Evolutionary conservation across 2,329 filamentous ascomycete species (phyloP), one percentile per base, ranked within the genome.

Genomic region (Aspergillus quadrilineatus): DNA sequence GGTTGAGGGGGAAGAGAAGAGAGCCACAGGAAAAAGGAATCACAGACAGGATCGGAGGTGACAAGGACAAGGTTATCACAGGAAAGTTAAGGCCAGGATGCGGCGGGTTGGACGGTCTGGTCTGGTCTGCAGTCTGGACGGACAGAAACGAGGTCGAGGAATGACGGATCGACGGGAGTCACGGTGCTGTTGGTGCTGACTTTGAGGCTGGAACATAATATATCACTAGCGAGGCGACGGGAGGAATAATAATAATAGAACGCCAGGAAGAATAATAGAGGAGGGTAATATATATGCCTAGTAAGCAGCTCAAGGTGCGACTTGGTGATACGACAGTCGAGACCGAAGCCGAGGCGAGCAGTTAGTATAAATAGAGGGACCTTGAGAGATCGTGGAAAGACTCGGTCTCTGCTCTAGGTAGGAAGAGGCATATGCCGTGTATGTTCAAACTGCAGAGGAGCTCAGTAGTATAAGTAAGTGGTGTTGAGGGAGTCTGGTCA

Each of bases 71-170:
- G 55, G 55, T 57, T 60, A 55, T 62, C 61, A 60, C 53, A 55
- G 56, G 30, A 57, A 59, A 59, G 32, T 61, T 60, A 61, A 63
- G 56, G 55, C 58, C 58, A 54, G 55, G 56, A 53, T 63, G 60
- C 58, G 61, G 59, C 34, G 53, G 26, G 56, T 60, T 42, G 50
- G 55, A 58, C 44, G 50, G 57, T 56, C 54, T 56, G 53, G 59
- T 28, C 26, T 28, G 26, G 26, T 28, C 26, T 28, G 26, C 26
- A 47, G 45, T 46, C 45, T 48, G 32, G 45, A 36, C 45, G 15
- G 44, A 30, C 46, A 49, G 55, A 50, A 43, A 50, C 45, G 46
- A 46, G 30, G n/a, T 56, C 53, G 55, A 58, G 46, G 53, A 46
- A 59, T 55, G 55, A 61, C 58, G 59, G 53, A 59, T 62, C 54